Base-by-base conservation (phyloP, 2,329 filamentous ascomycete genomes). In the Colletotrichum eremochloae region DNA sequence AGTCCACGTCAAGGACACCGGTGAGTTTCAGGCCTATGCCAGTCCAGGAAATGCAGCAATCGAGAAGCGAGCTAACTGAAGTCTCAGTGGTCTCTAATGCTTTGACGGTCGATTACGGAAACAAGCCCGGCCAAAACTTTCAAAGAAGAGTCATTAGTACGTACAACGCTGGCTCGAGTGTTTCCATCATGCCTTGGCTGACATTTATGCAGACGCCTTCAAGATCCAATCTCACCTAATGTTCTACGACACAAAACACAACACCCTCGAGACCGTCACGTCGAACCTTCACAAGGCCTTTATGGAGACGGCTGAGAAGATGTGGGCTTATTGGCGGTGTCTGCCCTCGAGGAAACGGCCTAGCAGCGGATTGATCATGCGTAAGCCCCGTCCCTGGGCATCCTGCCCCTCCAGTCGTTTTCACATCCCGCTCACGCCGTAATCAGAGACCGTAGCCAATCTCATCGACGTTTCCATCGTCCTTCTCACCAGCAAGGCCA, bases 181-280 rank as follows among this genome's bases (percentile, higher is more conserved):
- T 14, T 20, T 38, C 52, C 12, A 11, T 2, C 53, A 11, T 60
- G 63, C 55, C 31, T 48, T 63, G 48, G 71, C 68, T 31, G 76
- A 52, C 63, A 38, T 63, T 68, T 38, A 58, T 68, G 44, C 63
- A 90, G 87, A 87, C 76, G 83, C 90, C 4, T 94, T 98, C 85
- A 95, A 95, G 80, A 90, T 96, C 64, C 94, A 97, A 79, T 91
- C 95, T 63, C 93, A 96, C 76, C 85, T 90, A 62, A 95, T 97
- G 91, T 93, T 94, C 80, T 92, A 94, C 76, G 94, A 97, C 80
- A 93, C 93, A 5, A 82, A 86, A 4, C 91, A 96, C 84, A 98
- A 98, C 82, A 89, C 90, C 4, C 79, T 88, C 9, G 76, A 80
- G 5, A 93, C 91, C 0, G 92, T 96, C 15, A 84, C 96, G 5